Base-by-base conservation (phyloP, 108 stramenopile species). In the Discostella pseudostelligera region DNA sequence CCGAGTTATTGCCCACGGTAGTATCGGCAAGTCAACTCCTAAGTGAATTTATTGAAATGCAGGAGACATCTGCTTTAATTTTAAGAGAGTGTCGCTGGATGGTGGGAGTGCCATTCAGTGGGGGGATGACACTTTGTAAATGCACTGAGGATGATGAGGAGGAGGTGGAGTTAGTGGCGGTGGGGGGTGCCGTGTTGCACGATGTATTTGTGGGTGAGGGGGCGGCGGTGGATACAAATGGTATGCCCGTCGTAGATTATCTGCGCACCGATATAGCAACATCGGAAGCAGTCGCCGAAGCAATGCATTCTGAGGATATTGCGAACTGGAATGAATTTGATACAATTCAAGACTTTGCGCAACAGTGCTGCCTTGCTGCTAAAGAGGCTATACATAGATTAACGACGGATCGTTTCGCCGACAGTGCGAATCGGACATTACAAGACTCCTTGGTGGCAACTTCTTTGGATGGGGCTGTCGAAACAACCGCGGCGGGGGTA, bases 321-420 rank as follows among this genome's bases (percentile, higher is more conserved):
- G 35, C 69, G 1, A 59, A 62, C 46, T 78, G 77, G 77, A 78
- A 62, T 50, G 77, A 78, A 29, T 78, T 62, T 48, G 66, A 80
- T 35, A 72, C 65, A 17, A 59, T 80, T 9, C 84, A 86, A 60
- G 70, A 79, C 39, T 86, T 94, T 66, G 86, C 84, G n/a, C 74
- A 78, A 29, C 72, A 76, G 22, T 87, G 87, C 59, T 70, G 86
- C 39, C 78, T 81, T 36, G 59, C 63, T 24, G 55, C 90, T 17
- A 81, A 72, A 29, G 87, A 92, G 69, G 90, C 88, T 6, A 85
- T 90, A 24, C 84, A 84, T 49, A 72, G 83, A 29, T 56, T 94
- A 36, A 57, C 81, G 0, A 91, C 88, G 12, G 93, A 94, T 62
- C 44, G 61, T 63, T 59, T 94, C 12, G 82, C 93, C 4, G 73